phyloP scores from a whole-genome alignment of 108 stramenopile genomes.

The Fistulifera solaris region DNA sequence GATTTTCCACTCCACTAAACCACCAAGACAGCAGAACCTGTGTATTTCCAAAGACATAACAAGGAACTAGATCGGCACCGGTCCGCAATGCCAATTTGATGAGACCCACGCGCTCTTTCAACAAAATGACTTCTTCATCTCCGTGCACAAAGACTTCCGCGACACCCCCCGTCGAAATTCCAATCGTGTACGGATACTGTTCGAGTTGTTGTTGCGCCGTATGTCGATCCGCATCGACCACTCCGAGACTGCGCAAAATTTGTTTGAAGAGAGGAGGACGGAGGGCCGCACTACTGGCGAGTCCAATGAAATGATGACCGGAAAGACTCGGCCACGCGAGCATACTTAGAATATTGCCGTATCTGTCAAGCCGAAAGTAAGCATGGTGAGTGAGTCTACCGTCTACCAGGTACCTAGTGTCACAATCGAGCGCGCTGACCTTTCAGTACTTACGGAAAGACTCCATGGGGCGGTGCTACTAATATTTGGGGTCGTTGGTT shows the following conservation, averaged over 20 bases:
- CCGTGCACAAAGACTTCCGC: conserved; percentile 41
- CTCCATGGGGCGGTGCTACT: conserved; percentile 35
- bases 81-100: conserved; percentile 50
- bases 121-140: conserved; percentile 25
- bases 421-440: neutral
- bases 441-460: conserved; percentile 16
- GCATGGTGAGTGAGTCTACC: too few relatives aligned
- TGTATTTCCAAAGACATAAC: conserved; percentile 48
- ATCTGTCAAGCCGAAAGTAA: neutral
- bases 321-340: conserved; percentile 16
- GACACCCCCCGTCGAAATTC: conserved; percentile 40
- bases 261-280: conserved; percentile 39
- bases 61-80: conserved; percentile 41
- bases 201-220: conserved; percentile 21
- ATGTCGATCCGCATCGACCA: conserved; percentile 24
- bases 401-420: too few relatives aligned
- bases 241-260: conserved; percentile 26
- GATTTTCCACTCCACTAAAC: conserved; percentile 19
- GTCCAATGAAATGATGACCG: conserved; percentile 23
- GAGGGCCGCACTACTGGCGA: conserved; percentile 24
- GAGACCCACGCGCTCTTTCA: conserved; percentile 29
- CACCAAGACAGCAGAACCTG: conserved; percentile 30
- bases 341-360: conserved; percentile 31
- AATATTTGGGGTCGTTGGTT: conserved; percentile 21
- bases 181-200: conserved; percentile 16